These are phyloP conservation scores for Oligophagozyma castellii DNA, from an alignment of 1,139 yeast species.

Conservation along the genomic window DNA sequence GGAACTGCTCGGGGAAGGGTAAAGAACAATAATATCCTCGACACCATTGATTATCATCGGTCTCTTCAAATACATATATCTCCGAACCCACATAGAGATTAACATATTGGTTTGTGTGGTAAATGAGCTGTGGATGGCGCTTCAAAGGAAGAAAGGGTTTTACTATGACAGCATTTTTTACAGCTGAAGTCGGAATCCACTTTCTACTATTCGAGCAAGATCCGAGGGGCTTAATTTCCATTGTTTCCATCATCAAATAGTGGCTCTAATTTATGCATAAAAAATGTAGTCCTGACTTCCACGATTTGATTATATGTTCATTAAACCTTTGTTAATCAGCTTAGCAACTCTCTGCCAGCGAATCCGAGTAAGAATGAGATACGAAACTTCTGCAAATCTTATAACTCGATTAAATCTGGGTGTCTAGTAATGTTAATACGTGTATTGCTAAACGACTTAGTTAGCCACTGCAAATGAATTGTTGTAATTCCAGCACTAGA, in stretches of 20 bases:
- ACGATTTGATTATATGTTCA: not conserved
- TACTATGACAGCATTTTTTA: constrained; percentile 38
- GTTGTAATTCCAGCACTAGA: no score
- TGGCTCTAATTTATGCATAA: no score
- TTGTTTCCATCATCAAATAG: not conserved
- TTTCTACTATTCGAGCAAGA: constrained; percentile 4
- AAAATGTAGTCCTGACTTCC: not conserved
- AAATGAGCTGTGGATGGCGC: constrained; percentile 22
- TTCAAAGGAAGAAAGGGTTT: constrained; percentile 52
- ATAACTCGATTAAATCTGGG: no score
- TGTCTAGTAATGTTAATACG: no score
- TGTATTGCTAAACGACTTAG: no score
- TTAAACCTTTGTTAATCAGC: not conserved
- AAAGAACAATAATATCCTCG: constrained; percentile 55
- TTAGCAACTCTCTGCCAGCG: no score
- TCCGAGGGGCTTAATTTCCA: not conserved
- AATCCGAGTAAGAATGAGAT: no score
- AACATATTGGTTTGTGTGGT: constrained; percentile 25
- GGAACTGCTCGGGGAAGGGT: constrained; percentile 58
- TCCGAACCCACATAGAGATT: constrained; percentile 73
- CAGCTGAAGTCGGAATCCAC: constrained; percentile 34
- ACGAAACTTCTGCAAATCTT: no score
- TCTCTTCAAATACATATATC: constrained; percentile 55
- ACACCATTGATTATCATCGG: constrained; percentile 55
- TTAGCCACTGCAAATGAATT: no score